These are phyloP conservation scores for Chrysoporthe austroafricana DNA, from an alignment of 2,329 filamentous ascomycete genomes.

Conservation along the genomic window DNA sequence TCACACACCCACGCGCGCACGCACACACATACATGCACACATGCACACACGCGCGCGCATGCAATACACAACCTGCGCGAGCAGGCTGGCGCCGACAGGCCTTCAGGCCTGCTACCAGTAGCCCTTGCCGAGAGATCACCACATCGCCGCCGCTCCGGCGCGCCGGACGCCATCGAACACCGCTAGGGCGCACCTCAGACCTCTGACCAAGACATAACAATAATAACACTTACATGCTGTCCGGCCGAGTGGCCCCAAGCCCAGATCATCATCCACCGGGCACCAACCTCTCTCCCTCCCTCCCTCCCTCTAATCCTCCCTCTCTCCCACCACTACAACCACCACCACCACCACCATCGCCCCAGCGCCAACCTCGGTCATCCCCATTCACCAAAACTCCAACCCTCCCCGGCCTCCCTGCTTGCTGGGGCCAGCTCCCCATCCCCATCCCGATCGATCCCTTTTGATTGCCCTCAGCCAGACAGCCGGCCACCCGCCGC, in stretches of 20 bases:
- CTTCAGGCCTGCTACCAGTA: background rate
- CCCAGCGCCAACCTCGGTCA: background rate
- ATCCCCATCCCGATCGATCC: slow-evolving; percentile 10
- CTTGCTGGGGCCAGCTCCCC: slow-evolving; percentile 23
- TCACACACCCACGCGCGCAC: background rate
- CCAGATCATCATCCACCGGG: slow-evolving; percentile 16
- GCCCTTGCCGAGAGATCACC: background rate
- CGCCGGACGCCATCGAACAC: background rate
- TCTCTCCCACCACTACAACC: too few species aligned
- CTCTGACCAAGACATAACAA: slow-evolving; percentile 3
- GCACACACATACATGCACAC: background rate
- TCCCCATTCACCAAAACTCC: background rate
- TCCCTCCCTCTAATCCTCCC: too few species aligned
- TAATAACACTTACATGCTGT: background rate
- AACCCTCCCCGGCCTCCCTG: slow-evolving; percentile 5
- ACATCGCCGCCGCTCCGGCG: background rate
- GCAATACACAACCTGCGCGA: background rate
- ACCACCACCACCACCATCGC: too few species aligned
- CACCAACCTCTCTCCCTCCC: background rate
- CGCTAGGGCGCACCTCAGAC: slow-evolving; percentile 3
- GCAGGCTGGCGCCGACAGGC: background rate
- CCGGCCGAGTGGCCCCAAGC: slow-evolving; percentile 24
- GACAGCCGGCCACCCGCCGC: background rate
- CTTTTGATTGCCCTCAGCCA: slow-evolving; percentile 21
- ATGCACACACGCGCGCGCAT: background rate